Conservation (phyloP, 2,329 filamentous ascomycete genomes). For the Colletotrichum plurivorum region DNA sequence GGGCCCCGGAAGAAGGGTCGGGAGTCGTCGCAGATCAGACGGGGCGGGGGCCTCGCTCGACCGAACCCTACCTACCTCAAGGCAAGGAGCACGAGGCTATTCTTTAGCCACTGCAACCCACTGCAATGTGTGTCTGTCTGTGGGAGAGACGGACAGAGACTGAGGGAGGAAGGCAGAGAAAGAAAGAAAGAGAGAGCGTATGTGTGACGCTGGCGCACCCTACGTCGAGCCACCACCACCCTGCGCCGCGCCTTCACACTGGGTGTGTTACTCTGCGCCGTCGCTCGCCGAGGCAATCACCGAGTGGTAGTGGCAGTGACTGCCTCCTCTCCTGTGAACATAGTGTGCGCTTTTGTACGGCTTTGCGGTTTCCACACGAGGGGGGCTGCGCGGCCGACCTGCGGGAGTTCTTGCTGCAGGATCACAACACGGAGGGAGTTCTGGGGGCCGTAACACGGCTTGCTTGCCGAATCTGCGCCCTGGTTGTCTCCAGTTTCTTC, state of each 20-base stretch:
- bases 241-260: neutral
- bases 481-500: neutral
- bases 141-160: too few relatives aligned
- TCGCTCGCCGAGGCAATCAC: neutral
- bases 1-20: slow-evolving; percentile 16
- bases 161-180: too few relatives aligned
- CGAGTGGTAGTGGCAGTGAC: neutral
- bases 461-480: neutral
- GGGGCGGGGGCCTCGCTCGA: neutral
- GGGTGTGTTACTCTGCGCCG: neutral
- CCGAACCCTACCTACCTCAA: slow-evolving; percentile 10
- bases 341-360: too few relatives aligned
- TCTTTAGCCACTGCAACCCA: too few relatives aligned
- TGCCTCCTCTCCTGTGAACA: too few relatives aligned
- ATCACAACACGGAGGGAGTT: neutral
- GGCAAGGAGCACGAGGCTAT: neutral
- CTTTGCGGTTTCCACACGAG: too few relatives aligned
- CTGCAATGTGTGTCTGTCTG: neutral
- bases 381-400: too few relatives aligned
- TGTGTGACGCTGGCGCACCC: neutral
- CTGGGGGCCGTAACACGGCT: neutral
- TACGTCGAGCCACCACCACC: neutral
- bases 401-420: too few relatives aligned
- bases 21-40: slow-evolving; percentile 29
- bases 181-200: neutral